Percentiles rank a stretch among this genome's conserved stretches.
These are phyloP conservation scores for Aspergillus sp. DNA, from an alignment of 2,329 filamentous ascomycete genomes.

Conservation along the genomic window DNA sequence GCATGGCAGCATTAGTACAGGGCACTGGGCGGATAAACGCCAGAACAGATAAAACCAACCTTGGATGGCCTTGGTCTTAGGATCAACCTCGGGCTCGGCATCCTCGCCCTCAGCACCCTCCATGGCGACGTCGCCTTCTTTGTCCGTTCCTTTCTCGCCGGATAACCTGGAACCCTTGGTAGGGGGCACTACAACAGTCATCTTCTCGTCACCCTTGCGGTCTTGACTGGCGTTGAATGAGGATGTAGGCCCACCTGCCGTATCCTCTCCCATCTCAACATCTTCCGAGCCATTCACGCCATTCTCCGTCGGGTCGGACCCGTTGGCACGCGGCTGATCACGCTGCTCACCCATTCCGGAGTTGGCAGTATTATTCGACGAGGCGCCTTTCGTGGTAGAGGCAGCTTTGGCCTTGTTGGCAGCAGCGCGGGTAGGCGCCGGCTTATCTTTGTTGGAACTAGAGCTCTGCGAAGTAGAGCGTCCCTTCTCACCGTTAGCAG, in stretches of 20 bases:
- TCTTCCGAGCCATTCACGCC: constrained; percentile 67
- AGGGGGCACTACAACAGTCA: constrained; percentile 78
- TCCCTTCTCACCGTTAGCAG: constrained; percentile 50
- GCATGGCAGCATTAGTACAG: constrained; percentile 12
- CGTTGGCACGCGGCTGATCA: constrained; percentile 68
- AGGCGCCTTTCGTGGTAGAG: constrained; percentile 35
- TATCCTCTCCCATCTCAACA: constrained; percentile 70
- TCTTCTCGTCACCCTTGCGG: constrained; percentile 73
- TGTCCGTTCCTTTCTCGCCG: constrained; percentile 58
- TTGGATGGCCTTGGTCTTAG: constrained; percentile 54
- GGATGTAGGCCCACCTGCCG: constrained; percentile 53
- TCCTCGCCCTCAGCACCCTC: constrained; percentile 53
- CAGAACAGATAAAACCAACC: constrained; percentile 28
- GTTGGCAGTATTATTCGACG: constrained; percentile 39
- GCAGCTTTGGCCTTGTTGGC: constrained; percentile 43
- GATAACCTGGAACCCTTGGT: constrained; percentile 66
- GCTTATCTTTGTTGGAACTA: constrained; percentile 48
- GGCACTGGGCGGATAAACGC: neutral
- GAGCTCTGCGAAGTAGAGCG: constrained; percentile 48
- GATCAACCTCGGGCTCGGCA: constrained; percentile 49
- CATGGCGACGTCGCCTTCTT: constrained; percentile 73
- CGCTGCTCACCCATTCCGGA: constrained; percentile 65
- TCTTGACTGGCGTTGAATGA: constrained; percentile 62
- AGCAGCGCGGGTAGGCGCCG: constrained; percentile 45
- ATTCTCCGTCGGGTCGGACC: constrained; percentile 70